These are phyloP conservation scores for Nigrospora oryzae DNA, from an alignment of 2,329 filamentous ascomycete species.

Conservation along the genomic window DNA sequence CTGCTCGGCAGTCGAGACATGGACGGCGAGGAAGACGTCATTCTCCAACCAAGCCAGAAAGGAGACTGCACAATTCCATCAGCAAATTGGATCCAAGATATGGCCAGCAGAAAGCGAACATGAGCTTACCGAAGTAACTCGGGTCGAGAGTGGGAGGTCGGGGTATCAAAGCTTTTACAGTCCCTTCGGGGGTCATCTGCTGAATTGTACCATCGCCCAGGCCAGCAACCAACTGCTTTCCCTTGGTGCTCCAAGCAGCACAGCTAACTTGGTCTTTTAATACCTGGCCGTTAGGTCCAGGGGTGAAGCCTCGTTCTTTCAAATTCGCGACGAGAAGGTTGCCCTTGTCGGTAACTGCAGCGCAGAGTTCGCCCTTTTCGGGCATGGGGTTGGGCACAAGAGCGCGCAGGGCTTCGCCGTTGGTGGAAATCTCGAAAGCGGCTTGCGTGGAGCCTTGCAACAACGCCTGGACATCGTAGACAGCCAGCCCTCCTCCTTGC, in stretches of 20 bases:
- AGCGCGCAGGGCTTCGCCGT: constrained; percentile 63
- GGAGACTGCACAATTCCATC: constrained; percentile 47
- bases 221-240: constrained; percentile 87
- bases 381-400: constrained; percentile 73
- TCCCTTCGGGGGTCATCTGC: constrained; percentile 79
- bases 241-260: constrained; percentile 83
- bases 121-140: constrained; percentile 56
- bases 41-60: constrained; percentile 85
- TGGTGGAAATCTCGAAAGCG: constrained; percentile 69
- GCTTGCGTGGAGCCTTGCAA: constrained; percentile 58
- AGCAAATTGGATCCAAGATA: constrained; percentile 5
- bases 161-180: constrained; percentile 69
- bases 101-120: not conserved
- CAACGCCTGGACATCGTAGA: constrained; percentile 69
- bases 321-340: constrained; percentile 80
- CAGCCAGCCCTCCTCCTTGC: constrained; percentile 68
- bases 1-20: constrained; percentile 56
- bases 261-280: constrained; percentile 73
- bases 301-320: constrained; percentile 51
- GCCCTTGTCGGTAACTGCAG: constrained; percentile 71
- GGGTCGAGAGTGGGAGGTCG: constrained; percentile 58
- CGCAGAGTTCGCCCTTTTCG: constrained; percentile 66
- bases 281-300: constrained; percentile 49
- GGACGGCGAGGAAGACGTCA: constrained; percentile 70
- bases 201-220: constrained; percentile 69